Conservation (phyloP, 2,329 filamentous ascomycete species). For the Aspergillus ruber region DNA sequence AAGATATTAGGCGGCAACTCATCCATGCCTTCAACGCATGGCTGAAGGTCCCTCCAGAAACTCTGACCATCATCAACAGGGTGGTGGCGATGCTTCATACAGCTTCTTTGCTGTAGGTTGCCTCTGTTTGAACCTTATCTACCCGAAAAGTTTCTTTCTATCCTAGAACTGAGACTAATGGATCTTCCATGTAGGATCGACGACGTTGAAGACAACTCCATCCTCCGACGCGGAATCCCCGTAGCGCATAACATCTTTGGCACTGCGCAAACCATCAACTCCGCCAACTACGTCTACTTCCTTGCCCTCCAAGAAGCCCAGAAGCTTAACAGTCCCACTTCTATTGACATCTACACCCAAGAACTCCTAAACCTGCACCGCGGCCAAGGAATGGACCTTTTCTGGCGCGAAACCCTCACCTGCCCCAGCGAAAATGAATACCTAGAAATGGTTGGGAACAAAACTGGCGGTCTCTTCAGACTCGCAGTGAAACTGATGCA, state of each 20-base stretch:
- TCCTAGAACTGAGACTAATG: background rate
- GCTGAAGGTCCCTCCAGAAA: slow-evolving; percentile 36
- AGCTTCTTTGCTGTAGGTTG: slow-evolving; percentile 36
- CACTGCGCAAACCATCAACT: slow-evolving; percentile 47
- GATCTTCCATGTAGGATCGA: slow-evolving; percentile 34
- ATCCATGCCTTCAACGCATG: slow-evolving; percentile 42
- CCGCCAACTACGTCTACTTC: slow-evolving; percentile 46
- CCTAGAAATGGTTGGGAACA: slow-evolving; percentile 45
- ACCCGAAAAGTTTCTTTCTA: background rate
- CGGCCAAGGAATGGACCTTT: slow-evolving; percentile 45
- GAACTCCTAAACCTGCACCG: slow-evolving; percentile 43
- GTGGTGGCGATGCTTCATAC: slow-evolving; percentile 43
- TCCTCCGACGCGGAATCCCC: slow-evolving; percentile 43
- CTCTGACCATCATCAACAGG: slow-evolving; percentile 36
- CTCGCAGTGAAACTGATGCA: slow-evolving; percentile 43
- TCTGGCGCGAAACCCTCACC: slow-evolving; percentile 42
- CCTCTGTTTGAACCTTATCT: no score
- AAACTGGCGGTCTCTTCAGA: slow-evolving; percentile 44
- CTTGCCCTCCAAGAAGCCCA: slow-evolving; percentile 38
- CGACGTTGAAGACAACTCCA: slow-evolving; percentile 45
- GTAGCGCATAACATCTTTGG: slow-evolving; percentile 47
- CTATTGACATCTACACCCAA: slow-evolving; percentile 40
- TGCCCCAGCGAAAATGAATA: slow-evolving; percentile 45
- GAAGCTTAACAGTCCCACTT: slow-evolving; percentile 33
- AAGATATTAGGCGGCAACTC: slow-evolving; percentile 39